These are phyloP conservation scores for Clonostachys rhizophaga DNA, from an alignment of 2,329 filamentous ascomycete species.

Conservation along the genomic window DNA sequence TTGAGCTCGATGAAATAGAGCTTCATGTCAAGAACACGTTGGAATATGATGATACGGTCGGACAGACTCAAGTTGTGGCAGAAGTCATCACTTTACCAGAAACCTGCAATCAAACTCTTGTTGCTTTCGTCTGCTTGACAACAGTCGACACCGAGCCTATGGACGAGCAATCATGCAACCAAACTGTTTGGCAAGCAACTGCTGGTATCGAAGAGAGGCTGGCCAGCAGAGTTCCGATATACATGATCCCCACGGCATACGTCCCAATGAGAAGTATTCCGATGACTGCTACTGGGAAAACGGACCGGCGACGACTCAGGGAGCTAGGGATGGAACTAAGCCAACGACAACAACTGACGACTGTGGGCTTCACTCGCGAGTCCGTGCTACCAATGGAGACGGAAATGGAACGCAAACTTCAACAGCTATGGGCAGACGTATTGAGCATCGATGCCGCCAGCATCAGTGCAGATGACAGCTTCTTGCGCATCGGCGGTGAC, in stretches of 20 bases:
- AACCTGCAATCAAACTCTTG: slow-evolving; percentile 8
- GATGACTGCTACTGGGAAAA: slow-evolving; percentile 34
- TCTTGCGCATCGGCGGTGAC: slow-evolving; percentile 40
- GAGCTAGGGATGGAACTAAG: slow-evolving; percentile 6
- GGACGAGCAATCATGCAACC: background rate
- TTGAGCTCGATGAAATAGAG: slow-evolving; percentile 29
- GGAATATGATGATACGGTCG: slow-evolving; percentile 32
- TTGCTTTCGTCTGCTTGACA: slow-evolving; percentile 9
- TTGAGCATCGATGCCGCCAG: background rate
- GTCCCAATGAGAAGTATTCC: slow-evolving; percentile 36
- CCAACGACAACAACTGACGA: too few relatives aligned
- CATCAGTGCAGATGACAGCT: slow-evolving; percentile 33
- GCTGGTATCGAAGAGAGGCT: background rate
- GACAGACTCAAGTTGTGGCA: slow-evolving; percentile 38
- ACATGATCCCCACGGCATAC: slow-evolving; percentile 35
- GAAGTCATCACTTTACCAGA: slow-evolving; percentile 30
- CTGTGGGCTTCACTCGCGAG: background rate
- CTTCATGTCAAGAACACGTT: slow-evolving; percentile 7
- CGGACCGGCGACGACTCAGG: background rate
- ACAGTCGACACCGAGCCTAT: background rate
- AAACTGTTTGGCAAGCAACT: slow-evolving; percentile 6
- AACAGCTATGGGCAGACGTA: background rate
- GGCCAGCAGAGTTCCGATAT: slow-evolving; percentile 18
- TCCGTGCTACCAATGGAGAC: slow-evolving; percentile 26
- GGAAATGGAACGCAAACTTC: background rate